Conservation (phyloP, 371 early-diverging fungal species). For the Mortierella sp. region DNA sequence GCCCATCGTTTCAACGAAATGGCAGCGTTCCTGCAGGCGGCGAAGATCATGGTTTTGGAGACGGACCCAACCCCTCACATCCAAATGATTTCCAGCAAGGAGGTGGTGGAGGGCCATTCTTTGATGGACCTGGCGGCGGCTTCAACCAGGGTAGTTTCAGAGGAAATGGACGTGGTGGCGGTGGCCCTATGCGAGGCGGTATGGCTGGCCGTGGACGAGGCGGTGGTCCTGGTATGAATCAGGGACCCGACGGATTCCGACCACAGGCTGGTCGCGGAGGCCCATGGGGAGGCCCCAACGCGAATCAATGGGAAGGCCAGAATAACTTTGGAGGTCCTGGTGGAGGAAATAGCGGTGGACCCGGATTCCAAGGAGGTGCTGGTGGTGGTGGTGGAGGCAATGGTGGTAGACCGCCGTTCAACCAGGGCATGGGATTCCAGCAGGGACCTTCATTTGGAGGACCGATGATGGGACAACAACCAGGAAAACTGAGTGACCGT, state of each 20-base stretch:
- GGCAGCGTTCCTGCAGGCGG: slow-evolving; percentile 24
- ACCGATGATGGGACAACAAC: slow-evolving; percentile 10
- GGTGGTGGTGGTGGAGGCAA: slow-evolving; percentile 1
- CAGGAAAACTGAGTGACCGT: slow-evolving; percentile 1
- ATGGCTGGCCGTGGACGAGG: slow-evolving; percentile 39
- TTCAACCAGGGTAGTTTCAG: slow-evolving; percentile 33
- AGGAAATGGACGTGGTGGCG: slow-evolving; percentile 39
- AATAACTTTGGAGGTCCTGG: slow-evolving; percentile 21
- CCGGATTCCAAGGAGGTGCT: slow-evolving; percentile 39
- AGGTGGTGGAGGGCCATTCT: slow-evolving; percentile 13
- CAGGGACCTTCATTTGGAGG: slow-evolving; percentile 23
- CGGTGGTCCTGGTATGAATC: slow-evolving; percentile 32
- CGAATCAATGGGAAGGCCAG: slow-evolving; percentile 35
- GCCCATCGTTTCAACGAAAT: slow-evolving; percentile 34
- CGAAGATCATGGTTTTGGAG: slow-evolving; percentile 11
- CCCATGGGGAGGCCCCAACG: slow-evolving; percentile 17
- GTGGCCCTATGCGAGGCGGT: slow-evolving; percentile 31
- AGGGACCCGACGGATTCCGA: slow-evolving; percentile 25
- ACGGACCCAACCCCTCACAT: slow-evolving; percentile 10
- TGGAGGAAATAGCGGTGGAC: slow-evolving; percentile 5
- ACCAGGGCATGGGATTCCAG: slow-evolving; percentile 20
- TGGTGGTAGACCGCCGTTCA: slow-evolving; percentile 9
- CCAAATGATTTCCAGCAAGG: slow-evolving; percentile 34
- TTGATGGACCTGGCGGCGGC: slow-evolving; percentile 27
- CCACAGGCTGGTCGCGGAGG: slow-evolving; percentile 17